phyloP scores from a whole-genome alignment of 305 asterid genomes.

The Plantago rigida region DNA sequence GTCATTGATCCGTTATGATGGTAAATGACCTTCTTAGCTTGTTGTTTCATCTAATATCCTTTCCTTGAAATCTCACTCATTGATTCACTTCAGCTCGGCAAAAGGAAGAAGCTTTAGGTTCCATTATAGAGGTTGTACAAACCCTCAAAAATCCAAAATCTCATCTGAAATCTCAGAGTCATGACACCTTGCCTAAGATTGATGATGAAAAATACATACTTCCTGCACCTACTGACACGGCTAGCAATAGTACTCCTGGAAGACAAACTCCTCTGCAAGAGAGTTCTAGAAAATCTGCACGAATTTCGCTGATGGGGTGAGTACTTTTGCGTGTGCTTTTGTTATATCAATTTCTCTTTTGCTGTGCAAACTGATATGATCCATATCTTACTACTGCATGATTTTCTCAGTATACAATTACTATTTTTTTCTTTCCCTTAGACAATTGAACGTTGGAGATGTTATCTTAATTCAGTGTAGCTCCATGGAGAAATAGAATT shows the following conservation, averaged over 20 bases:
- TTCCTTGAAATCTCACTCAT: conserved; percentile 24
- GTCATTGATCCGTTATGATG: conserved; percentile 91
- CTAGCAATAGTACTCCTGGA: conserved; percentile 40
- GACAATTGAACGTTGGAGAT: no score
- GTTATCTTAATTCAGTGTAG: no score
- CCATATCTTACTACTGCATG: not conserved
- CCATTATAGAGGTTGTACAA: conserved; percentile 80
- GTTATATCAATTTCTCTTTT: conserved; percentile 2
- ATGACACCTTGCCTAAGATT: conserved; percentile 31
- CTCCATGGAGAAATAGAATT: no score
- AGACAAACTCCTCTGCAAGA: conserved; percentile 35
- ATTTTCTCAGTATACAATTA: no score
- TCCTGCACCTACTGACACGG: conserved; percentile 51
- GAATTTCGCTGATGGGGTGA: conserved; percentile 63
- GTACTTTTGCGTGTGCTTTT: conserved; percentile 13
- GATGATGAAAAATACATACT: conserved; percentile 50
- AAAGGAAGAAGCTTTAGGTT: conserved; percentile 78
- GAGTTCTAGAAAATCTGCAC: conserved; percentile 54
- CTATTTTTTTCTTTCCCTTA: no score
- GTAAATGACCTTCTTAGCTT: conserved; percentile 32
- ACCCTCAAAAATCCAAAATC: conserved; percentile 73
- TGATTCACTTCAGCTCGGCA: conserved; percentile 69
- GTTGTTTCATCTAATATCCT: conserved; percentile 21
- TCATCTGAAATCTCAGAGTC: conserved; percentile 41
- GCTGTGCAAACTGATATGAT: not conserved